Percentiles rank a stretch among this genome's conserved stretches.
Conservation (phyloP, 2,329 filamentous ascomycete genomes). For the Colletotrichum ledebouriae region DNA sequence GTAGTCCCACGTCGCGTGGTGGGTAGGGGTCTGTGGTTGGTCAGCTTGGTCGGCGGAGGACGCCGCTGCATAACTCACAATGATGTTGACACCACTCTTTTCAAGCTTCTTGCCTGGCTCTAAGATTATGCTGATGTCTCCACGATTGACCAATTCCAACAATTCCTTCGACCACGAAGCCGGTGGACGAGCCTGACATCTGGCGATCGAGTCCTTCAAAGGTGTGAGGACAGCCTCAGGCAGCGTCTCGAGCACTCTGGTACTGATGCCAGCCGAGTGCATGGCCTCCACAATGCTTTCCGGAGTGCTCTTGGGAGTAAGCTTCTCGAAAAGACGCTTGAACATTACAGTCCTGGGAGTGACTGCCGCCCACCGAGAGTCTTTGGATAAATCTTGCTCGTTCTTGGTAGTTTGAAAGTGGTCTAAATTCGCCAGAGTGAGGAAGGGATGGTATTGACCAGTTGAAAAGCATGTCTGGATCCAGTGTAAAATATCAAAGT, state of each 20-base stretch:
- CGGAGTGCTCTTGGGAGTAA: conserved; percentile 65
- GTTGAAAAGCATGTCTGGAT: conserved; percentile 62
- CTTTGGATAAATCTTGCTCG: conserved; percentile 52
- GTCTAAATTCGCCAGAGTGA: conserved; percentile 61
- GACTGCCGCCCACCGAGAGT: conserved; percentile 59
- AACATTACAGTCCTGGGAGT: conserved; percentile 80
- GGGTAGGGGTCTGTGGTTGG: conserved; percentile 66
- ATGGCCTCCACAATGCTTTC: conserved; percentile 81
- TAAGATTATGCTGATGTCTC: conserved; percentile 81
- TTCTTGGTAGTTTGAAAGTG: conserved; percentile 54
- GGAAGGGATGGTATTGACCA: conserved; percentile 53
- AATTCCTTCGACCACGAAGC: conserved; percentile 79
- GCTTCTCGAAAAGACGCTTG: conserved; percentile 73
- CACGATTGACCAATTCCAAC: conserved; percentile 81
- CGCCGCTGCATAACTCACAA: conserved; percentile 53
- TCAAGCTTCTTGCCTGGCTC: conserved; percentile 59
- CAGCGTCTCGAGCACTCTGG: conserved; percentile 80
- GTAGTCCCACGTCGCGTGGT: conserved; percentile 79
- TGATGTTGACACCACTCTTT: conserved; percentile 53
- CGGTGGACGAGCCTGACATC: conserved; percentile 86
- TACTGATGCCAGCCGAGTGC: conserved; percentile 76
- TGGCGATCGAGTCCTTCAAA: conserved; percentile 85
- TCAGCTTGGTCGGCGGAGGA: conserved; percentile 44
- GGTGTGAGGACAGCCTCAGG: conserved; percentile 87
- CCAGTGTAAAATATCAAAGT: conserved; percentile 64